phyloP scores from a whole-genome alignment of 1,284 basidiomycete species.

The Cutaneotrichosporon sp. region DNA sequence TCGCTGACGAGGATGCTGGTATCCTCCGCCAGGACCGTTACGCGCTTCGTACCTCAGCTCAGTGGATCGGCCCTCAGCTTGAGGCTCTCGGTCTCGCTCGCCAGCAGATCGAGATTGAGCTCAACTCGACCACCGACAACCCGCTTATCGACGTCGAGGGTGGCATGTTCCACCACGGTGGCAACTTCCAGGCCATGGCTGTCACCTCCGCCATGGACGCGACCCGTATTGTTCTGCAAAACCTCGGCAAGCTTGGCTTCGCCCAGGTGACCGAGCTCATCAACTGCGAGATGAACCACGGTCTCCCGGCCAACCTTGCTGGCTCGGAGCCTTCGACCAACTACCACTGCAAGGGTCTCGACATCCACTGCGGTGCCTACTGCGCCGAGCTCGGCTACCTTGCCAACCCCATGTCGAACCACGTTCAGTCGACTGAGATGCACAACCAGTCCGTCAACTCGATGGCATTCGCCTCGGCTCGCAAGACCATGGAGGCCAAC shows the following conservation, averaged over 20 bases:
- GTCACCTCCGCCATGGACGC: slow-evolving; percentile 18
- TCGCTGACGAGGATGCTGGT: slow-evolving; percentile 12
- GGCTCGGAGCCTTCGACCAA: slow-evolving; percentile 19
- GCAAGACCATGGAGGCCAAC: slow-evolving; percentile 20
- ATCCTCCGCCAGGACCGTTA: slow-evolving; percentile 22
- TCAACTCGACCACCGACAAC: slow-evolving; percentile 23
- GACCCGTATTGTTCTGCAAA: slow-evolving; percentile 18
- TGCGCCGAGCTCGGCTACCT: slow-evolving; percentile 23
- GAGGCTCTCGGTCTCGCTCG: slow-evolving; percentile 16
- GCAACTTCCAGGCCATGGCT: slow-evolving; percentile 24
- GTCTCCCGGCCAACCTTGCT: slow-evolving; percentile 18
- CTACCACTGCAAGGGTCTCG: slow-evolving; percentile 26
- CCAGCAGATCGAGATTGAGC: slow-evolving; percentile 19
- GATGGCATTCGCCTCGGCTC: slow-evolving; percentile 16
- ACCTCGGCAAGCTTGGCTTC: slow-evolving; percentile 19
- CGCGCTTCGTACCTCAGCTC: slow-evolving; percentile 18
- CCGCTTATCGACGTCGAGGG: slow-evolving; percentile 19
- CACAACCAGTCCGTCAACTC: slow-evolving; percentile 23
- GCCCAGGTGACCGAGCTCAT: slow-evolving; percentile 22
- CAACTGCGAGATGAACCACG: slow-evolving; percentile 24
- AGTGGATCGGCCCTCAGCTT: slow-evolving; percentile 22
- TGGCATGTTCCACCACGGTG: slow-evolving; percentile 20
- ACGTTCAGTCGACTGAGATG: slow-evolving; percentile 22
- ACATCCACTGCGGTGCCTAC: slow-evolving; percentile 21
- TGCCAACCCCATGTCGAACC: slow-evolving; percentile 17